phyloP scores from a whole-genome alignment of 2,329 filamentous ascomycete genomes.

The Mariannaea sp. region DNA sequence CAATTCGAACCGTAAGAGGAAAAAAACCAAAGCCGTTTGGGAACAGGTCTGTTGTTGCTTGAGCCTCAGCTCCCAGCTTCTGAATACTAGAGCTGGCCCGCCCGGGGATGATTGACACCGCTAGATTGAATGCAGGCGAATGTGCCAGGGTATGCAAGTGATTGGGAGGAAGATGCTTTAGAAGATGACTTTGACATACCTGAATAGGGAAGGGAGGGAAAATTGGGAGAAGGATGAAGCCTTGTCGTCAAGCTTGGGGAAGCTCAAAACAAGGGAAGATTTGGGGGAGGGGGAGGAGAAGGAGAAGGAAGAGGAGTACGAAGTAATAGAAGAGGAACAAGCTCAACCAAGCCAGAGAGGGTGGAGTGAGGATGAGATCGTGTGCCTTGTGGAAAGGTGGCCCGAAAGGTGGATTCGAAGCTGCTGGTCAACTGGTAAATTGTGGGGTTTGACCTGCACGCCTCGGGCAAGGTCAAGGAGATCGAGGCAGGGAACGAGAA shows the following conservation, averaged over 20 bases:
- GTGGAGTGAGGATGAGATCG: conserved; percentile 35
- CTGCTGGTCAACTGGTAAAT: no score
- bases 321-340: conserved; percentile 23
- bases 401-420: conserved; percentile 37
- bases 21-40: neutral
- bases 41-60: neutral
- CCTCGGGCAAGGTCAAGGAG: no score
- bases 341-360: conserved; percentile 27
- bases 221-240: conserved; percentile 19
- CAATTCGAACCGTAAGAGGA: no score
- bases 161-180: neutral
- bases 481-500: conserved; percentile 8
- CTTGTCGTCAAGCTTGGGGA: conserved; percentile 29
- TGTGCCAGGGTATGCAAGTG: neutral
- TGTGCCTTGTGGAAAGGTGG: conserved; percentile 45
- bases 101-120: conserved; percentile 24
- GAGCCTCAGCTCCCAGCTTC: conserved; percentile 25
- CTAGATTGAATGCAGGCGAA: conserved; percentile 15
- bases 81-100: neutral
- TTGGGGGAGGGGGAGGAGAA: conserved; percentile 8
- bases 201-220: conserved; percentile 16
- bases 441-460: conserved; percentile 38
- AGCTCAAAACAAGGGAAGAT: conserved; percentile 31
- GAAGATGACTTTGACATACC: conserved; percentile 28
- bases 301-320: neutral